Evolutionary conservation across 495 filamentous ascomycete species (phyloP).

Genomic region (Friedmanniomyces simplex): DNA sequence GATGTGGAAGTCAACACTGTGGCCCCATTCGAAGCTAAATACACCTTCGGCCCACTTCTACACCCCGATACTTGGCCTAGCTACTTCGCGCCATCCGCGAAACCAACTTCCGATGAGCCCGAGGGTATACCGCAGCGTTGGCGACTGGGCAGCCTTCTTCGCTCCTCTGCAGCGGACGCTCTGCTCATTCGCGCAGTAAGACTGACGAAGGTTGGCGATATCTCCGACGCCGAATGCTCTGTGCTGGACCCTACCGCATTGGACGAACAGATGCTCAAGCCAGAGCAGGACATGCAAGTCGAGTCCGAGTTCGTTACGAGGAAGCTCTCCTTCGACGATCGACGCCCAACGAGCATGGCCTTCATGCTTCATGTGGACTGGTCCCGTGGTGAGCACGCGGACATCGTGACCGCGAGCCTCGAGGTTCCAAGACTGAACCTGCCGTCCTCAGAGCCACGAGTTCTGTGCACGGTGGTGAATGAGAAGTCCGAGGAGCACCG

Average conservation of each 20-base stretch:
- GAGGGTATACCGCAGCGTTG: conserved; percentile 69
- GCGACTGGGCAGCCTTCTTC: conserved; percentile 61
- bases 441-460: conserved; percentile 75
- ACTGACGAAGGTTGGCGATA: conserved; percentile 43
- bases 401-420: conserved; percentile 50
- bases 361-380: conserved; percentile 68
- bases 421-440: conserved; percentile 68
- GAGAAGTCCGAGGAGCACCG: conserved; percentile 17
- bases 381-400: conserved; percentile 40
- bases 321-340: conserved; percentile 69
- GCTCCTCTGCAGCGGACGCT: conserved; percentile 62
- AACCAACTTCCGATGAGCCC: conserved; percentile 23
- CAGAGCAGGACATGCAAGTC: not conserved
- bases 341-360: conserved; percentile 57
- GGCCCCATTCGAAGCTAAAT: conserved; percentile 79
- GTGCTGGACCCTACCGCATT: not conserved
- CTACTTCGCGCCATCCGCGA: conserved; percentile 50
- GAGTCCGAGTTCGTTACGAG: conserved; percentile 47
- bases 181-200: conserved; percentile 57
- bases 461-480: conserved; percentile 47
- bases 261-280: not conserved
- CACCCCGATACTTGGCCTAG: conserved; percentile 75
- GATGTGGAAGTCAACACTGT: conserved; percentile 58
- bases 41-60: conserved; percentile 67
- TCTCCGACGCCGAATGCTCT: conserved; percentile 38